Evolutionary conservation across 768 basidiomycete species (phyloP), one percentile per base, ranked within the genome.

Genomic region (Russula ochroleuca): DNA sequence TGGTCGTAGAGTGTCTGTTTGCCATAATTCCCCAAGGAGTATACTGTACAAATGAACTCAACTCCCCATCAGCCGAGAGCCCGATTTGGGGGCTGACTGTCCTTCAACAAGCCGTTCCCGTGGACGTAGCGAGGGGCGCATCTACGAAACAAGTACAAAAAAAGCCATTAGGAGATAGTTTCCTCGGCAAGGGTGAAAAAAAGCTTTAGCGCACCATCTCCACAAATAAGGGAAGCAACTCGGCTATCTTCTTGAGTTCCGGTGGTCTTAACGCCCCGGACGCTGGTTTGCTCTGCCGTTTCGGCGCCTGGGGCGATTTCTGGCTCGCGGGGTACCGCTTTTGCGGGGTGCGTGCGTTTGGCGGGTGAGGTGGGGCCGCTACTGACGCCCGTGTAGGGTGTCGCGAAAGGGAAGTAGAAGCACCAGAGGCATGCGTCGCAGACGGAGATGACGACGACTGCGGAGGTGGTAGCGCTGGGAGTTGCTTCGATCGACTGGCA

Each of bases 171-270:
- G 13, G 11, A 4, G 28, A 28, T 28, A 28, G 25, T 5, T 17
- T 6, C 54, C 35, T 35, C 37, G 8, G 53, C 55, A 38, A 60
- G 5, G 15, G 23, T 5, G 17, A 4, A 21, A 35, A 9, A 8
- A 21, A n/a, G n/a, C n/a, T 13, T n/a, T 50, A 43, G 76, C 85
- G 71, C 65, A 97, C 94, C 82, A 98, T 85, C 77, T 98, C 97
- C 49, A 88, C 82, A 73, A 98, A 98, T 31, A 98, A 69, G 2
- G 96, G 94, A 41, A 97, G 77, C 23, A 99, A 73, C 64, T 85
- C 80, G n/a, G 92, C 88, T 57, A 98, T 83, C 70, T 87, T 81
- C 52, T 79, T 76, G 52, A 98, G 77, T 57, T 90, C 85, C 1
- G 97, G 97, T 49, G 88, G 86, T 67, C 85, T 82, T 49, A 90